These are phyloP conservation scores for Corynespora cassiicola DNA, from an alignment of 2,329 filamentous ascomycete genomes.

Conservation along the genomic window DNA sequence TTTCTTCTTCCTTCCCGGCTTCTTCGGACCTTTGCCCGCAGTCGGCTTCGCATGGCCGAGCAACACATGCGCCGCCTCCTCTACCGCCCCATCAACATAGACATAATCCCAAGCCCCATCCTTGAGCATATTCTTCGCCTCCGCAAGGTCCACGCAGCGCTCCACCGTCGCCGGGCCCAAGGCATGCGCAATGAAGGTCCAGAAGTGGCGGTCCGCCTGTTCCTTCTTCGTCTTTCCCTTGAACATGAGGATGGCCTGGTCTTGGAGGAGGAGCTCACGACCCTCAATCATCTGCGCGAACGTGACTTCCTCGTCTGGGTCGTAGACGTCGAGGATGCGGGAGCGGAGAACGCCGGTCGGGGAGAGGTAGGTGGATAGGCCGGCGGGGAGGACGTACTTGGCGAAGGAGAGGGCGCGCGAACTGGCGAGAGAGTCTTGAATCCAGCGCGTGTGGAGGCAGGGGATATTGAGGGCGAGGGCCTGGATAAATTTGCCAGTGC, in stretches of 20 bases:
- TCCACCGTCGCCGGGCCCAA: slow-evolving; percentile 74
- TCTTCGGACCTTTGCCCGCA: slow-evolving; percentile 37
- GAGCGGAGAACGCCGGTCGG: slow-evolving; percentile 73
- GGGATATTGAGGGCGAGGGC: slow-evolving; percentile 89
- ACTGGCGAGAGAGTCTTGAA: slow-evolving; percentile 72
- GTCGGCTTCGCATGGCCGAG: slow-evolving; percentile 39
- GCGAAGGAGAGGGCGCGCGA: slow-evolving; percentile 73
- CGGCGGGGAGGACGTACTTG: slow-evolving; percentile 84
- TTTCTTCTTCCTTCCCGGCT: slow-evolving; percentile 51
- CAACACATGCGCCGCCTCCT: slow-evolving; percentile 60
- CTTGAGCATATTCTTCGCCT: slow-evolving; percentile 67
- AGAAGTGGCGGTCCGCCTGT: slow-evolving; percentile 71
- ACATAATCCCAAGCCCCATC: slow-evolving; percentile 76
- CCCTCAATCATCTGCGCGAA: slow-evolving; percentile 34
- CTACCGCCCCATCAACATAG: slow-evolving; percentile 75
- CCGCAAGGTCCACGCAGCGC: slow-evolving; percentile 68
- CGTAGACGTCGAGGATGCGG: slow-evolving; percentile 67
- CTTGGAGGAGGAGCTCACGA: slow-evolving; percentile 68
- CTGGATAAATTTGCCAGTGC: slow-evolving; percentile 92
- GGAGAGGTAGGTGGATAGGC: slow-evolving; percentile 77
- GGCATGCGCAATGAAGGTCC: slow-evolving; percentile 80
- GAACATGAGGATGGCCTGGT: slow-evolving; percentile 74
- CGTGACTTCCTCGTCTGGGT: slow-evolving; percentile 60
- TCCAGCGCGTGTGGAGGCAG: slow-evolving; percentile 83
- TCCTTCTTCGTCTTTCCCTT: slow-evolving; percentile 68